phyloP scores from a whole-genome alignment of 371 early-diverging fungal species.

The Circinella umbellata region DNA sequence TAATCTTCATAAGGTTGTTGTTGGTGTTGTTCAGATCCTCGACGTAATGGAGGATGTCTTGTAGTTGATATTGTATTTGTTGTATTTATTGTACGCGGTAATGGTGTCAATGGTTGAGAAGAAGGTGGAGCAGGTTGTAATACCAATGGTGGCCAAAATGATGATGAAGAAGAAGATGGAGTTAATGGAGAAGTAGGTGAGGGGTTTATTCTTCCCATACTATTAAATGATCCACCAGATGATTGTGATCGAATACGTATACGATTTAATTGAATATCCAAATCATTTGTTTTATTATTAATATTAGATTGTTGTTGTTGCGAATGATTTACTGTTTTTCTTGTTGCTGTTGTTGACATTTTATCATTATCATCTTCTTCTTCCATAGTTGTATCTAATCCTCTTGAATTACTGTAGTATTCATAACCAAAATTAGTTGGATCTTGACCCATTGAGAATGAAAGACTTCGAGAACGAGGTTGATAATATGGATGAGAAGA shows the following conservation, averaged over 20 bases:
- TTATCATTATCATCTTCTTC: conserved; percentile 28
- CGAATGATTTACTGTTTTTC: too few relatives aligned
- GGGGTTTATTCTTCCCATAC: too few relatives aligned
- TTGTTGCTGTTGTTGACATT: too few relatives aligned
- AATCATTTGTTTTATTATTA: conserved; percentile 14
- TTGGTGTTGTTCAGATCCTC: not conserved
- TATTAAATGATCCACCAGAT: conserved; percentile 18
- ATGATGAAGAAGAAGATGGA: conserved; percentile 38
- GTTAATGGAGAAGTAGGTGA: conserved; percentile 18
- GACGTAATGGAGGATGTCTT: not conserved
- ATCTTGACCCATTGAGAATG: conserved; percentile 36
- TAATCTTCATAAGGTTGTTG: conserved; percentile 6
- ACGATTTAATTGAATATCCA: conserved; percentile 14
- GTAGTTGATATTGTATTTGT: not conserved
- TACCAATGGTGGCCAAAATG: conserved; percentile 9
- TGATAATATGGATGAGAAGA: conserved; percentile 11
- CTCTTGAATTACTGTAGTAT: conserved; percentile 14
- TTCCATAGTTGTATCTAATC: conserved; percentile 46
- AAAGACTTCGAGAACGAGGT: conserved; percentile 34
- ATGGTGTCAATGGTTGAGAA: not conserved
- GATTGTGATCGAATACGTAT: conserved; percentile 40
- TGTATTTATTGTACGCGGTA: not conserved
- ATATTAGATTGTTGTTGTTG: too few relatives aligned
- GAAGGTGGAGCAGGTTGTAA: not conserved
- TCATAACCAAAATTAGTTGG: conserved; percentile 29